Evolutionary conservation across 2,329 filamentous ascomycete genomes (phyloP).

Genomic region (Chrysosporium queenslandicum): DNA sequence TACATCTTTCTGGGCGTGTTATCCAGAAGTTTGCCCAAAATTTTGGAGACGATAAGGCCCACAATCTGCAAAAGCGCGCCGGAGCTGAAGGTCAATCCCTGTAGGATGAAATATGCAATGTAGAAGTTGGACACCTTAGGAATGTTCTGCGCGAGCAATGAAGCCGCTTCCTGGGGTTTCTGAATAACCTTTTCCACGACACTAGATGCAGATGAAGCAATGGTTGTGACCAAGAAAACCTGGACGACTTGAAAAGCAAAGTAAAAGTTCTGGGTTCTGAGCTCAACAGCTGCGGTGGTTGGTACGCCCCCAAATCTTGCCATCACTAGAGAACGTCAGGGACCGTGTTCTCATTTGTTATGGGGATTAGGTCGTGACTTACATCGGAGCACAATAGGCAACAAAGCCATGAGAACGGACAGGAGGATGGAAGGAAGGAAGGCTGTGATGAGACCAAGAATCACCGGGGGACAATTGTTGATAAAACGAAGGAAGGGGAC

Average conservation of each 20-base stretch:
- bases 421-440: slow-evolving; percentile 71
- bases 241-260: slow-evolving; percentile 66
- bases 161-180: slow-evolving; percentile 52
- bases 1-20: slow-evolving; percentile 73
- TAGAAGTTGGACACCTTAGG: slow-evolving; percentile 89
- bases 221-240: slow-evolving; percentile 77
- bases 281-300: slow-evolving; percentile 66
- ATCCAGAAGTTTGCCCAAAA: slow-evolving; percentile 65
- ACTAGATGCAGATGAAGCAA: slow-evolving; percentile 69
- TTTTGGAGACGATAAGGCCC: slow-evolving; percentile 62
- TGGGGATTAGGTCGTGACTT: slow-evolving; percentile 27
- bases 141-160: slow-evolving; percentile 60
- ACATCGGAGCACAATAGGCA: slow-evolving; percentile 72
- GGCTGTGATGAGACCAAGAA: slow-evolving; percentile 75
- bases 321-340: slow-evolving; percentile 44
- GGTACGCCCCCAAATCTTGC: slow-evolving; percentile 73
- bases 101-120: slow-evolving; percentile 86
- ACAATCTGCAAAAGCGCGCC: slow-evolving; percentile 62
- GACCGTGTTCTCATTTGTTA: not conserved
- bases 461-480: slow-evolving; percentile 54
- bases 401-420: slow-evolving; percentile 72
- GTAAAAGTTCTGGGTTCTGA: slow-evolving; percentile 84
- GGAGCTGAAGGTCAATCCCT: slow-evolving; percentile 71
- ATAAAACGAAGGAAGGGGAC: slow-evolving; percentile 67
- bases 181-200: slow-evolving; percentile 54